Base-by-base conservation (phyloP, 305 asterid genomes). In the Fraxinus baroniana region DNA sequence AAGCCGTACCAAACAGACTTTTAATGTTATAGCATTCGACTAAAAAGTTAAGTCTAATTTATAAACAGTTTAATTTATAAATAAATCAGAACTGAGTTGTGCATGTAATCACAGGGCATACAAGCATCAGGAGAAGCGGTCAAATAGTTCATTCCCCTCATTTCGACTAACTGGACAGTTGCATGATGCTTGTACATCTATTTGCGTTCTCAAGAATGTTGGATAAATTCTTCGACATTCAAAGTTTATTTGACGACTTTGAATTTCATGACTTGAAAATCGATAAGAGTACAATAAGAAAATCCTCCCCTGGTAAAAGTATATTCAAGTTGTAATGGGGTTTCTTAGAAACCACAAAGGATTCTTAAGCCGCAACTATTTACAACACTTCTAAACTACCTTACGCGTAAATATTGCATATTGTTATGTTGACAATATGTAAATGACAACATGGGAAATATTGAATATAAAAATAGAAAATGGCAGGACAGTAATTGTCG, bases 381-480 rank as follows among this genome's bases (percentile, higher is more conserved):
- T 20, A 60, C 10, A 60, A 49, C 62, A 49, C 20, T 5, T 15
- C 12, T 5, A 18, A 12, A 18, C 12, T 18, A 7, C 68, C 68
- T 57, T 57, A 7, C 3, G 12, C 12, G 26, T 8, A 18, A 18
- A 57, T 5, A 60, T 60, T 18, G 70, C 70, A 60, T 60, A 60
- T 18, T 60, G 70, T 60, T 20, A 57, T 49, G 62, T 49, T 15
- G 17, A 73, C 73, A 36, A 75, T 22, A 57, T 32, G 44, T 39
- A 55, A 73, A 74, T 71, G 79, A 78, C 37, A 74, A 15, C 20
- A 49, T 49, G 60, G 32, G 24, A 28, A 26, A 52, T 57, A 74
- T 78, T 39, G 62, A 71, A 79, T 7, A n/a, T 76, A 83, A 86
- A 74, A 46, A 71, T 64, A 77, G 75, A 55, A 20, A 8, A 81